Percentiles rank a stretch among this genome's conserved stretches.
Conservation (phyloP, 2,329 filamentous ascomycete species). For the Rhinocladiella similis region DNA sequence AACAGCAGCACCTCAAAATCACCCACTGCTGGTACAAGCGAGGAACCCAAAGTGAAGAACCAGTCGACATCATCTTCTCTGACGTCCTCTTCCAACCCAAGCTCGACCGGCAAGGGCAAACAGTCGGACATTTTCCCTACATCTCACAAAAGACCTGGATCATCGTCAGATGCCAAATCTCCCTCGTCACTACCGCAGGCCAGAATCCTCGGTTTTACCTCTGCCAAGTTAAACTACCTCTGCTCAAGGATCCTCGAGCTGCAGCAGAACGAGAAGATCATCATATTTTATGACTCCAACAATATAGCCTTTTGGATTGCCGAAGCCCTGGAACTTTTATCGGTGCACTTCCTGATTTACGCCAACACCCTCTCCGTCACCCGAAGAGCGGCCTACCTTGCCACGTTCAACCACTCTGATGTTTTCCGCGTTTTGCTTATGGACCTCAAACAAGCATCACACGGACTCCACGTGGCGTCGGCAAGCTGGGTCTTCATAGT, state of each 20-base stretch:
- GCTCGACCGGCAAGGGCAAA: neutral
- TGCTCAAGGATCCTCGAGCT: slow-evolving; percentile 70
- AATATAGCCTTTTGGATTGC: slow-evolving; percentile 85
- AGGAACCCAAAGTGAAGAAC: slow-evolving; percentile 26
- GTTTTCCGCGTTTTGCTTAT: slow-evolving; percentile 79
- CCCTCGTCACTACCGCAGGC: slow-evolving; percentile 53
- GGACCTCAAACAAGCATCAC: slow-evolving; percentile 86
- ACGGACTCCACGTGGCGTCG: slow-evolving; percentile 79
- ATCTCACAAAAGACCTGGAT: slow-evolving; percentile 40
- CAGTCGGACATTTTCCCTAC: neutral
- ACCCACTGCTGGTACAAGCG: slow-evolving; percentile 10
- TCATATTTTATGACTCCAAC: slow-evolving; percentile 89
- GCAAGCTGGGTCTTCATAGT: slow-evolving; percentile 88
- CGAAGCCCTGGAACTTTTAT: slow-evolving; percentile 72
- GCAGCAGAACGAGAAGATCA: slow-evolving; percentile 75
- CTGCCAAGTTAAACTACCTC: slow-evolving; percentile 84
- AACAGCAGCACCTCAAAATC: slow-evolving; percentile 10
- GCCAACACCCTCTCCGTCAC: slow-evolving; percentile 57
- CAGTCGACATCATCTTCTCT: slow-evolving; percentile 12
- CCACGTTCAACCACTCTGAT: slow-evolving; percentile 70
- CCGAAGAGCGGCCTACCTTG: slow-evolving; percentile 72
- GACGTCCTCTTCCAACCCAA: neutral
- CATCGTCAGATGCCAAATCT: slow-evolving; percentile 55
- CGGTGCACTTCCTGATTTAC: slow-evolving; percentile 62
- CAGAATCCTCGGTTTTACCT: slow-evolving; percentile 74